These are phyloP conservation scores for Aspergillus sparsus DNA, from an alignment of 495 filamentous ascomycete species.

Conservation along the genomic window DNA sequence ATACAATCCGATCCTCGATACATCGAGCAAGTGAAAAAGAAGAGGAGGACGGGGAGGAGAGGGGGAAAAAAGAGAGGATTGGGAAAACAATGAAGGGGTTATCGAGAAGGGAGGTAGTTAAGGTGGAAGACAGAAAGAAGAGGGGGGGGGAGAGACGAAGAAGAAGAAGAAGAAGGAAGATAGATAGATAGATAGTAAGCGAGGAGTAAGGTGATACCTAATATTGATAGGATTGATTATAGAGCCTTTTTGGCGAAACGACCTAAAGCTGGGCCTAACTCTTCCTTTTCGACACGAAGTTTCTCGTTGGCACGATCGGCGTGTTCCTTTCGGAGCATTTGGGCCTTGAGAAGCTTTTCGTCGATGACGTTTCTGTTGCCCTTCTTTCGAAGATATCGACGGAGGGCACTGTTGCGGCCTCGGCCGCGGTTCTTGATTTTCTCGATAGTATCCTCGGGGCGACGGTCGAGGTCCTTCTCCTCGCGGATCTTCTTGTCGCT, in stretches of 20 bases:
- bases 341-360: conserved; percentile 71
- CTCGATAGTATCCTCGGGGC: conserved; percentile 67
- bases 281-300: conserved; percentile 59
- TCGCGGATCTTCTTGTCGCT: conserved; percentile 70
- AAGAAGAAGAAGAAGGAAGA: conserved; percentile 2
- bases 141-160: conserved; percentile 9
- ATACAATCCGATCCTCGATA: too few relatives aligned
- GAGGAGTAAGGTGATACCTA: conserved; percentile 2
- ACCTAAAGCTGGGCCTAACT: conserved; percentile 70
- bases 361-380: conserved; percentile 88
- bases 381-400: conserved; percentile 88
- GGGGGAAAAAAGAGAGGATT: conserved; percentile 2
- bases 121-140: not conserved
- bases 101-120: not conserved
- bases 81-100: not conserved
- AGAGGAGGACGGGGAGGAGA: too few relatives aligned
- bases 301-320: conserved; percentile 62
- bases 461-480: conserved; percentile 73
- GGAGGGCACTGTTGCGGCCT: conserved; percentile 88
- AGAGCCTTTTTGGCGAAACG: conserved; percentile 63
- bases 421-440: conserved; percentile 74
- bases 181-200: conserved; percentile 21
- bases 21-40: too few relatives aligned
- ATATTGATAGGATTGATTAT: conserved; percentile 20
- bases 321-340: conserved; percentile 66